Conservation (phyloP, 2,329 filamentous ascomycete species). For the Monilinia fructicola region DNA sequence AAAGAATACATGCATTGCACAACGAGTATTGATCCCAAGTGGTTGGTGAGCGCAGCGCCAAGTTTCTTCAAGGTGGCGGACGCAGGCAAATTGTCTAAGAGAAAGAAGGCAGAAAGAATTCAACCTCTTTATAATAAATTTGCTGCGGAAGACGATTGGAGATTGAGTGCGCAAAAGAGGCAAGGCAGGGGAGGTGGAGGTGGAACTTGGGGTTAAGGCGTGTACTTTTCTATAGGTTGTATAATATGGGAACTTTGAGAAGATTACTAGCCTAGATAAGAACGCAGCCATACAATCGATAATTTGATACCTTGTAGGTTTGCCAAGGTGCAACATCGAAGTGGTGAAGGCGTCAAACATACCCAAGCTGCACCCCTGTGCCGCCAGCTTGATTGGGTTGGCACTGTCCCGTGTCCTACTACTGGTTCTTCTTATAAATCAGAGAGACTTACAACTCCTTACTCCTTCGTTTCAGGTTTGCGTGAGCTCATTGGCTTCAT, state of each 20-base stretch:
- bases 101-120: slow-evolving; percentile 91
- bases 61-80: slow-evolving; percentile 98
- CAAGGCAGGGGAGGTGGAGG: slow-evolving; percentile 83
- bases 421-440: too few species aligned
- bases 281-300: neutral
- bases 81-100: slow-evolving; percentile 72
- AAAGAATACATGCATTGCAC: slow-evolving; percentile 99
- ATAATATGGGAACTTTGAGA: neutral
- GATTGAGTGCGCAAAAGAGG: slow-evolving; percentile 81
- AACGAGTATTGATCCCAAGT: slow-evolving; percentile 89
- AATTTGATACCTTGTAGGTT: slow-evolving; percentile 1
- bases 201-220: slow-evolving; percentile 79
- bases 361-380: neutral
- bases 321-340: too few species aligned
- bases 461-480: neutral
- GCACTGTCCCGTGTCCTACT: too few species aligned
- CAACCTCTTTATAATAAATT: slow-evolving; percentile 94
- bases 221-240: neutral
- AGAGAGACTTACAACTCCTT: neutral
- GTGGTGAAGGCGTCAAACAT: neutral
- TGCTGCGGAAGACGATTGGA: slow-evolving; percentile 91
- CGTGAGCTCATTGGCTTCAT: neutral
- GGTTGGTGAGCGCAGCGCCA: slow-evolving; percentile 92
- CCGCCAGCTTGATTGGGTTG: neutral
- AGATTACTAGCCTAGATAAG: neutral